phyloP scores from a whole-genome alignment of 2,329 filamentous ascomycete genomes.

The Lecanosticta acicola region DNA sequence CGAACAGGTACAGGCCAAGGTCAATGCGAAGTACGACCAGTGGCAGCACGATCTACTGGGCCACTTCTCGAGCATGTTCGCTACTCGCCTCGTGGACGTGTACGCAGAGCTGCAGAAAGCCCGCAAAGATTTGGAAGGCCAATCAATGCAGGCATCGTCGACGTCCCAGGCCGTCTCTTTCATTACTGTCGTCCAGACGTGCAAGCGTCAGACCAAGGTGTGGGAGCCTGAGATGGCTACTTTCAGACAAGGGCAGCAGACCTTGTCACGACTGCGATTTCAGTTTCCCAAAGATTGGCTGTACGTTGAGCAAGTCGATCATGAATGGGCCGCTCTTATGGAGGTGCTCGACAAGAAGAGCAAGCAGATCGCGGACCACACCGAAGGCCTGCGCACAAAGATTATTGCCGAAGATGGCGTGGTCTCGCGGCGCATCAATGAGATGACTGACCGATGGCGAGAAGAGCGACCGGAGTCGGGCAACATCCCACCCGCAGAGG shows the following conservation, averaged over 20 bases:
- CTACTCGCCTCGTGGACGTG: constrained; percentile 84
- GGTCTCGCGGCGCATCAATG: constrained; percentile 78
- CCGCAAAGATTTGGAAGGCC: constrained; percentile 80
- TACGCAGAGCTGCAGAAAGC: constrained; percentile 89
- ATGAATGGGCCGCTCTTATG: constrained; percentile 89
- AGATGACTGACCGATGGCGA: constrained; percentile 83
- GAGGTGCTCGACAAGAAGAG: constrained; percentile 88
- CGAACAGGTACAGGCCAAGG: constrained; percentile 96
- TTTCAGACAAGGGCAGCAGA: constrained; percentile 93
- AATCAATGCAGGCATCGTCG: constrained; percentile 87
- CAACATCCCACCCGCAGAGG: constrained; percentile 82
- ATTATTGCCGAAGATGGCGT: constrained; percentile 90
- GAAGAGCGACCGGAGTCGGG: constrained; percentile 96
- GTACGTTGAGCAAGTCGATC: constrained; percentile 90
- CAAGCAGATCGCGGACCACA: constrained; percentile 94
- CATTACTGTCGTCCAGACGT: constrained; percentile 95
- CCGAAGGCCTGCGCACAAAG: constrained; percentile 88
- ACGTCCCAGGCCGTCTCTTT: constrained; percentile 97
- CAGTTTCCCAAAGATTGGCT: constrained; percentile 93
- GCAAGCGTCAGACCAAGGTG: constrained; percentile 83
- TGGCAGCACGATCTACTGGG: constrained; percentile 97
- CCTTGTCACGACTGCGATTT: constrained; percentile 83
- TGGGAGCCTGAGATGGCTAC: constrained; percentile 96
- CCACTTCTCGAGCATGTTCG: constrained; percentile 86
- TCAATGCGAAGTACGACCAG: constrained; percentile 98